phyloP scores from a whole-genome alignment of 495 filamentous ascomycete genomes.

The Astrothelium subdiscretum region DNA sequence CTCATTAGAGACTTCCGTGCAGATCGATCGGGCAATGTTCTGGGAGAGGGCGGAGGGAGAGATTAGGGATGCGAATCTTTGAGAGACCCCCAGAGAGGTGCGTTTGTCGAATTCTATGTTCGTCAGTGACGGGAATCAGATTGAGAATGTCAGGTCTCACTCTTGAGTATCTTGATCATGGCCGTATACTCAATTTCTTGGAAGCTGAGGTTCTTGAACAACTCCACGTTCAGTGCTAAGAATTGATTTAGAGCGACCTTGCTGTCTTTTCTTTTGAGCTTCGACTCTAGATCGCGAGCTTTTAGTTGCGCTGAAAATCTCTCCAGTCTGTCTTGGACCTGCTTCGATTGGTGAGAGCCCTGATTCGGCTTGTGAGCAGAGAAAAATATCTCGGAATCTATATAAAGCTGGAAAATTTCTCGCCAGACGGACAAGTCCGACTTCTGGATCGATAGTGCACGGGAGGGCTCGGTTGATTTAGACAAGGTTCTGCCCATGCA shows the following conservation, averaged over 20 bases:
- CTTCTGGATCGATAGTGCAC: constrained; percentile 26
- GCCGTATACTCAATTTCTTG: constrained; percentile 62
- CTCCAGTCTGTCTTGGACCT: constrained; percentile 33
- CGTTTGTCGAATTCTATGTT: constrained; percentile 64
- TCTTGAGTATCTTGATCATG: constrained; percentile 67
- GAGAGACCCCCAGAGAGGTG: constrained; percentile 40
- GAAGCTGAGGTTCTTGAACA: constrained; percentile 57
- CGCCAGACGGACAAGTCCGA: constrained; percentile 63
- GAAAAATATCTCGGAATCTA: constrained; percentile 62
- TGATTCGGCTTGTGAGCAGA: constrained; percentile 50
- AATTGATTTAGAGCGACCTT: constrained; percentile 47
- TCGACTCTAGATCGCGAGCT: constrained; percentile 36
- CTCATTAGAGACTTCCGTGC: constrained; percentile 50
- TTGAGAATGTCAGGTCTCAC: constrained; percentile 29
- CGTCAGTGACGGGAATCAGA: not conserved
- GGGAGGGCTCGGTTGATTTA: constrained; percentile 46
- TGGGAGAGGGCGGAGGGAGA: constrained; percentile 36
- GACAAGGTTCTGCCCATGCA: constrained; percentile 44
- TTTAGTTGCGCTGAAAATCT: constrained; percentile 20
- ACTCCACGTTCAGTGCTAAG: constrained; percentile 48
- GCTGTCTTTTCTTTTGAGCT: constrained; percentile 49
- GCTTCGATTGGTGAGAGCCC: constrained; percentile 41
- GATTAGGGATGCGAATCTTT: not conserved
- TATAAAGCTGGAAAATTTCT: constrained; percentile 58
- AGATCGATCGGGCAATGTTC: constrained; percentile 52